Evolutionary conservation across 257 asterid species (phyloP).

Genomic region (Fraxinus anomala): DNA sequence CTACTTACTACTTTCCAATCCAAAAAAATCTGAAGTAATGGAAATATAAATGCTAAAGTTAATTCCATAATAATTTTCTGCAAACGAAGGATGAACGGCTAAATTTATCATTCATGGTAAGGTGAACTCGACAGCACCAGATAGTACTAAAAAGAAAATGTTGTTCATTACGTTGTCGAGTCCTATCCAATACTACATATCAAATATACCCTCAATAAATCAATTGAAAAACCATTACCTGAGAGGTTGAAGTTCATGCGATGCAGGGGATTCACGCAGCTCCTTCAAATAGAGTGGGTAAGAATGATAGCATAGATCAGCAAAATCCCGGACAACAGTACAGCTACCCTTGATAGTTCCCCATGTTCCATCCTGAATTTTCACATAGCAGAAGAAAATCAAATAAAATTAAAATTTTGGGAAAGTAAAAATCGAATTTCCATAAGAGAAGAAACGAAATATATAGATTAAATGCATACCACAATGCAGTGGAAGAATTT

Average conservation of each 20-base stretch:
- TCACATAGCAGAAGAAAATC: conserved; percentile 14
- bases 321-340: conserved; percentile 83
- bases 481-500: conserved; percentile 68
- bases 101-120: too few species aligned
- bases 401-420: neutral
- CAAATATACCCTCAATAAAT: neutral
- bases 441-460: neutral
- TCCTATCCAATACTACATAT: neutral
- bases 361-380: conserved; percentile 85
- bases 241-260: conserved; percentile 64
- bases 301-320: conserved; percentile 83
- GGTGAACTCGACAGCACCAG: too few species aligned
- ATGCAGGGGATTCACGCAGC: conserved; percentile 53
- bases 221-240: conserved; percentile 42
- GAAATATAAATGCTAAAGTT: neutral
- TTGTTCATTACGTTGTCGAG: neutral
- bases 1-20: conserved; percentile 8
- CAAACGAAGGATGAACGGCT: neutral
- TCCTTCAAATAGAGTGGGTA: conserved; percentile 69
- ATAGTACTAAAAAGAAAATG: neutral
- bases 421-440: neutral
- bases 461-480: conserved; percentile 39
- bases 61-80: neutral
- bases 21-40: neutral
- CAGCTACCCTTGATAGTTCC: conserved; percentile 82